Conservation (phyloP, 106 monocot species). For the Allium fistulosum region DNA sequence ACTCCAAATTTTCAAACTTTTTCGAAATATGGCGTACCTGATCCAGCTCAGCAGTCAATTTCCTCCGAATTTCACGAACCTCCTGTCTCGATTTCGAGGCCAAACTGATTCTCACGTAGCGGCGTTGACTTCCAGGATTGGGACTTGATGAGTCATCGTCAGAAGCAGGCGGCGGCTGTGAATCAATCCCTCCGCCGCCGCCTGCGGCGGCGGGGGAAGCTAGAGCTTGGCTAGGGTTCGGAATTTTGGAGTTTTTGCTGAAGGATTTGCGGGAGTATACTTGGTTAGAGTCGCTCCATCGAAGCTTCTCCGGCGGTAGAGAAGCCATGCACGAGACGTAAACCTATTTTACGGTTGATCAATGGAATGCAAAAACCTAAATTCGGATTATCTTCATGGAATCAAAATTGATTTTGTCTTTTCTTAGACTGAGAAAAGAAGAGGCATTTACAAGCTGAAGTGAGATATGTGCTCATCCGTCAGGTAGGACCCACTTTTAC, state of each 20-base stretch:
- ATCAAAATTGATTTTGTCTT: no score
- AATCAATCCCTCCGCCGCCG: neutral
- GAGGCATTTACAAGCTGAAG: no score
- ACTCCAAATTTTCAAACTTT: slow-evolving; percentile 33
- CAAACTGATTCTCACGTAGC: slow-evolving; percentile 32
- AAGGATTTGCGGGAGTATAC: slow-evolving; percentile 76
- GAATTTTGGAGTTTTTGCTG: slow-evolving; percentile 27
- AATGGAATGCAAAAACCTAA: neutral
- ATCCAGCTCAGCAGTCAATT: slow-evolving; percentile 63
- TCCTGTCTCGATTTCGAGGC: slow-evolving; percentile 43
- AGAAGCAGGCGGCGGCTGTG: slow-evolving; percentile 4
- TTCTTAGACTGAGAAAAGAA: no score
- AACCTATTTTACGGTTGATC: no score
- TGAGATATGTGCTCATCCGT: no score
- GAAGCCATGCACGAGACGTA: slow-evolving; percentile 38
- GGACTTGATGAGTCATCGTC: slow-evolving; percentile 33
- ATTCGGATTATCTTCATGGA: neutral
- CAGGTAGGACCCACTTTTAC: no score
- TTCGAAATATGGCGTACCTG: slow-evolving; percentile 32
- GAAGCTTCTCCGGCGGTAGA: slow-evolving; percentile 37
- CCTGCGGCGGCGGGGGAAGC: slow-evolving; percentile 8
- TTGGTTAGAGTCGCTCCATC: slow-evolving; percentile 62
- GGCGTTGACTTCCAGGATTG: slow-evolving; percentile 12
- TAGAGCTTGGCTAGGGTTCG: slow-evolving; percentile 9
- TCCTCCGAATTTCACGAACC: slow-evolving; percentile 40